These are phyloP conservation scores for Entoloma clypeatum DNA, from an alignment of 1,284 basidiomycete genomes.

Conservation along the genomic window DNA sequence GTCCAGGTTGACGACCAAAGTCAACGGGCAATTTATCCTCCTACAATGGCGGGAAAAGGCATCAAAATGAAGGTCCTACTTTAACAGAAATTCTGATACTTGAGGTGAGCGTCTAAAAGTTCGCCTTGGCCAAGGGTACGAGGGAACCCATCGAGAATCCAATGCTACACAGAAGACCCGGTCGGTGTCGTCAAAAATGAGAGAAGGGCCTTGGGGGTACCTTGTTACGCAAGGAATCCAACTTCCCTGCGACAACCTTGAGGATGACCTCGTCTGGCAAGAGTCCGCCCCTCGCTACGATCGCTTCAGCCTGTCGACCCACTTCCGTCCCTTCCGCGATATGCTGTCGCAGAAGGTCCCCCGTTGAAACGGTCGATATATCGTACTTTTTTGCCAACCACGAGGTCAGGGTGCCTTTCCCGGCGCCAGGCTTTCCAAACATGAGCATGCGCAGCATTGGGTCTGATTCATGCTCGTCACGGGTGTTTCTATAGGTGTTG, in stretches of 20 bases:
- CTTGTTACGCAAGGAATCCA: constrained; percentile 65
- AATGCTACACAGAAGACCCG: constrained; percentile 49
- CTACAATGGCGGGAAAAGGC: constrained; percentile 32
- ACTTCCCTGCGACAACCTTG: constrained; percentile 66
- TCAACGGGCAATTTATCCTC: constrained; percentile 60
- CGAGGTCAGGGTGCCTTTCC: constrained; percentile 75
- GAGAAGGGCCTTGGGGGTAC: constrained; percentile 31
- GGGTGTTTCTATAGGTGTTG: constrained; percentile 30
- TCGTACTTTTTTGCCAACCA: constrained; percentile 75
- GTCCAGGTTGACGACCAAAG: constrained; percentile 87
- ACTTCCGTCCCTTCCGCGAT: constrained; percentile 72
- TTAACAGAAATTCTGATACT: constrained; percentile 38
- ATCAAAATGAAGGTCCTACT: constrained; percentile 2
- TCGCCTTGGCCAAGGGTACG: constrained; percentile 88
- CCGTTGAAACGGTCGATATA: constrained; percentile 71
- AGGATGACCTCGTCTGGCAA: constrained; percentile 79
- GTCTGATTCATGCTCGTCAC: constrained; percentile 32
- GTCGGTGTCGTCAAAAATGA: constrained; percentile 8
- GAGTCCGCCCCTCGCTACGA: constrained; percentile 73
- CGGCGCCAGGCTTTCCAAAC: constrained; percentile 79
- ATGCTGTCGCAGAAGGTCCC: constrained; percentile 77
- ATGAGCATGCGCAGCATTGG: constrained; percentile 68
- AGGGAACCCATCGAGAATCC: constrained; percentile 97
- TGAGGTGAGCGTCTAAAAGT: constrained; percentile 74
- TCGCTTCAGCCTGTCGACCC: constrained; percentile 67